Evolutionary conservation across 2,329 filamentous ascomycete species (phyloP), one percentile per base, ranked within the genome.

Genomic region (Basipetospora chlamydospora): DNA sequence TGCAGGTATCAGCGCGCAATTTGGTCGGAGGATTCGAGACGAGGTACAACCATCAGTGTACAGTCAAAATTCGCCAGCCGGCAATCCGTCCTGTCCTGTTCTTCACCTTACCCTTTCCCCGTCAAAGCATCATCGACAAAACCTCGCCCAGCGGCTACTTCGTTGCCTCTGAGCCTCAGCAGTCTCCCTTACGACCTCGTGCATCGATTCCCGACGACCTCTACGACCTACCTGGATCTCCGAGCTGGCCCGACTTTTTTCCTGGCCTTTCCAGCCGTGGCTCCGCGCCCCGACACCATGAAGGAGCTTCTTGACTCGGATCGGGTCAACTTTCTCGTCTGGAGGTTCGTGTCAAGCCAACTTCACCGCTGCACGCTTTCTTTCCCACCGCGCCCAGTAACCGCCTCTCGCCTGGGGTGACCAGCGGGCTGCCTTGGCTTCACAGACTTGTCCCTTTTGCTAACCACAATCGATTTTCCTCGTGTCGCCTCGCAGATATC

Each of bases 251-350:
- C n/a, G n/a, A n/a, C n/a, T n/a, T n/a, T n/a, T n/a, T n/a, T n/a
- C n/a, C n/a, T n/a, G n/a, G n/a, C n/a, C n/a, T n/a, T n/a, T n/a
- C n/a, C n/a, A n/a, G n/a, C n/a, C n/a, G 31, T 29, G 28, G 23
- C 34, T 40, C 17, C 36, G 16, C 25, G 21, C 39, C 36, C 39
- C 41, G 43, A 46, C 45, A 56, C 48, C 49, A 74, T 73, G 69
- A 74, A 73, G 61, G 70, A 75, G 60, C 64, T 65, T 52, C 64
- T 79, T 50, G 69, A 76, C 65, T 76, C 71, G 46, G 67, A 78
- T 57, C 66, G 70, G 63, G 63, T 78, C 66, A 79, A 78, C 63
- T 78, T 73, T 65, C 66, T 79, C 56, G 66, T 79, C 54, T 79
- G 74, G 74, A 76, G 72, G 74, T 79, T 65, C 58, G n/a, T n/a